Conservation (phyloP, 1,139 yeast genomes). For the Pichia sorboxylosa region DNA sequence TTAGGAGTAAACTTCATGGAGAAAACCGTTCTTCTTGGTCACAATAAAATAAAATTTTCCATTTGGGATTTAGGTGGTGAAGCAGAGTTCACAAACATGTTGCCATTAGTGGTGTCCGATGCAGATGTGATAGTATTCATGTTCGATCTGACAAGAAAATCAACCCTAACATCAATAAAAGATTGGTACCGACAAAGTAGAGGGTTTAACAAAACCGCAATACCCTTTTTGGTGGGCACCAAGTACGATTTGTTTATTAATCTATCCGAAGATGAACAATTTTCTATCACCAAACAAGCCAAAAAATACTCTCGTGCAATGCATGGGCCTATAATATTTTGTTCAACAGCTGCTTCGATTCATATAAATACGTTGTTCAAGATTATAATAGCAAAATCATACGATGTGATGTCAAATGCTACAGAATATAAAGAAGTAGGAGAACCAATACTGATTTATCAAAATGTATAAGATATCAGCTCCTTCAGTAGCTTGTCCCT, state of each 20-base stretch:
- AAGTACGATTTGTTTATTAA: constrained; percentile 85
- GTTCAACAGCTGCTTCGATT: constrained; percentile 87
- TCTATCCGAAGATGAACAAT: constrained; percentile 69
- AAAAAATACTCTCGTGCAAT: constrained; percentile 81
- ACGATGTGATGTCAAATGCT: constrained; percentile 71
- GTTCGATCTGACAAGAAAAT: constrained; percentile 84
- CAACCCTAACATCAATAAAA: constrained; percentile 75
- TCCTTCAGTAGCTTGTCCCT: constrained; percentile 36
- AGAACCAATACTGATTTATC: constrained; percentile 69
- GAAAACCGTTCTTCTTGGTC: constrained; percentile 67
- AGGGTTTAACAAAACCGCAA: constrained; percentile 84
- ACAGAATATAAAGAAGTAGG: constrained; percentile 80
- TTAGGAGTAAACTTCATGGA: constrained; percentile 95
- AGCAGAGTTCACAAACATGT: constrained; percentile 90
- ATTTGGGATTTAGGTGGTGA: constrained; percentile 98
- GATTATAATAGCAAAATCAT: constrained; percentile 81
- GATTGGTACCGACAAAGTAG: constrained; percentile 95
- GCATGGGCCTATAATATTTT: constrained; percentile 83
- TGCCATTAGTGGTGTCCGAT: constrained; percentile 85
- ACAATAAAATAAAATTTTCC: constrained; percentile 74
- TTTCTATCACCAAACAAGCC: constrained; percentile 76
- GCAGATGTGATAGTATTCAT: constrained; percentile 88
- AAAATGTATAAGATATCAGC: constrained; percentile 10
- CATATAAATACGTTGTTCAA: constrained; percentile 93
- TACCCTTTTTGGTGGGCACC: constrained; percentile 88